Conservation (phyloP, 768 basidiomycete genomes). For the Hygrocybe coccinea region DNA sequence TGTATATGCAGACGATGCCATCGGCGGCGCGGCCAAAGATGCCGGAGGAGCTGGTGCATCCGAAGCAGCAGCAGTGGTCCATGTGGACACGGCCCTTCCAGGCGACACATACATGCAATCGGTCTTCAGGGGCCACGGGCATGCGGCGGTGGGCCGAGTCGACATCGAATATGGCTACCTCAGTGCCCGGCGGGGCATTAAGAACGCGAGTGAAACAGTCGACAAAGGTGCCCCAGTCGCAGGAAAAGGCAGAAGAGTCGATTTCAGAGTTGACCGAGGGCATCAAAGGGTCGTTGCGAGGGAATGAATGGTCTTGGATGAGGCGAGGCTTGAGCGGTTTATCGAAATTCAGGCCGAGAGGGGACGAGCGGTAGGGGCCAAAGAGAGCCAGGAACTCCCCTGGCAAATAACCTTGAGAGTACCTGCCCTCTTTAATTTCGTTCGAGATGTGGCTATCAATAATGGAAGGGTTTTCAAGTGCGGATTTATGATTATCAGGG, state of each 20-base stretch:
- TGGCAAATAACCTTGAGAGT: slow-evolving; percentile 15
- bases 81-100: slow-evolving; percentile 14
- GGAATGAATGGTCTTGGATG: slow-evolving; percentile 16
- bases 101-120: background rate
- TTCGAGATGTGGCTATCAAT: slow-evolving; percentile 9
- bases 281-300: slow-evolving; percentile 9
- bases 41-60: slow-evolving; percentile 13
- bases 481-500: slow-evolving; percentile 2
- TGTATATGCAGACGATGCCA: slow-evolving; percentile 15
- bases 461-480: slow-evolving; percentile 3
- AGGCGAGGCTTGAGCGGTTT: slow-evolving; percentile 13
- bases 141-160: slow-evolving; percentile 2
- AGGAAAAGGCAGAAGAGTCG: background rate
- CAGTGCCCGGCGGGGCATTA: slow-evolving; percentile 16
- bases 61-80: slow-evolving; percentile 20
- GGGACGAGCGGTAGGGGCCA: slow-evolving; percentile 14
- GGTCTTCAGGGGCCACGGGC: background rate
- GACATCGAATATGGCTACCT: slow-evolving; percentile 17
- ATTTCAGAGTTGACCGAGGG: slow-evolving; percentile 11
- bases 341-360: slow-evolving; percentile 13
- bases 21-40: slow-evolving; percentile 17
- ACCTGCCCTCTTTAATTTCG: slow-evolving; percentile 10
- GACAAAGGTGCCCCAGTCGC: background rate
- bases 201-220: slow-evolving; percentile 12
- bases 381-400: slow-evolving; percentile 9